Evolutionary conservation across 2,329 filamentous ascomycete species (phyloP), one percentile per base, ranked within the genome.

Genomic region (Stachybotrys echinatus): DNA sequence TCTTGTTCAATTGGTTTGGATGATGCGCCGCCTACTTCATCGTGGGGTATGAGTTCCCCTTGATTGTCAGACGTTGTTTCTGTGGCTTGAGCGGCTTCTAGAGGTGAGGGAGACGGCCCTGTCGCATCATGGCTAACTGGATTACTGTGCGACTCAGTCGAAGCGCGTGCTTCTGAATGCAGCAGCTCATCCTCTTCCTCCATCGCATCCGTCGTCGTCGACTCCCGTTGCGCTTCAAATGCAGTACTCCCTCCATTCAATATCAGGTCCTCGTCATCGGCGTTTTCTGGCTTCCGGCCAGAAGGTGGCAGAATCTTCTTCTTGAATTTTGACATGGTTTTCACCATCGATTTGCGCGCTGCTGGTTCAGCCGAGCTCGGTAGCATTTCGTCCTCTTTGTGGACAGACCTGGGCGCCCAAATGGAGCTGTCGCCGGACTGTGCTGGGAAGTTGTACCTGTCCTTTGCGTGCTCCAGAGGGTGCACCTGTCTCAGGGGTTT

Each of bases 281-380:
- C 12, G 38, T 40, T 40, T 22, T 47, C 22, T 21, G 12, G 38
- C 43, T 39, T 47, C 44, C 44, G 42, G 12, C 18, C 14, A n/a
- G 12, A 8, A 27, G 44, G 23, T n/a, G 17, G 23, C 12, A 37
- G 6, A 18, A 46, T 46, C n/a, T 37, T 46, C 44, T 37, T 10
- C n/a, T 23, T 23, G 14, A 23, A 20, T 18, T 46, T 46, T 23
- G 19, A 23, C 23, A 46, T 27, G 10, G 44, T 18, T 18, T 23
- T 48, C 38, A 14, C 49, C 42, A 12, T 57, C 47, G 23, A 58
- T 55, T 18, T 45, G 52, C 23, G 54, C 58, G 2, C 52, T 52
- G 1, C 61, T 55, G 14, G 63, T 60, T 65, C 67, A 69, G 34
- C 68, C 66, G 4, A 67, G 69, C 17, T 48, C 59, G 22, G 59